phyloP scores from a whole-genome alignment of 2,329 filamentous ascomycete genomes.

The Ophiostoma sp. region DNA sequence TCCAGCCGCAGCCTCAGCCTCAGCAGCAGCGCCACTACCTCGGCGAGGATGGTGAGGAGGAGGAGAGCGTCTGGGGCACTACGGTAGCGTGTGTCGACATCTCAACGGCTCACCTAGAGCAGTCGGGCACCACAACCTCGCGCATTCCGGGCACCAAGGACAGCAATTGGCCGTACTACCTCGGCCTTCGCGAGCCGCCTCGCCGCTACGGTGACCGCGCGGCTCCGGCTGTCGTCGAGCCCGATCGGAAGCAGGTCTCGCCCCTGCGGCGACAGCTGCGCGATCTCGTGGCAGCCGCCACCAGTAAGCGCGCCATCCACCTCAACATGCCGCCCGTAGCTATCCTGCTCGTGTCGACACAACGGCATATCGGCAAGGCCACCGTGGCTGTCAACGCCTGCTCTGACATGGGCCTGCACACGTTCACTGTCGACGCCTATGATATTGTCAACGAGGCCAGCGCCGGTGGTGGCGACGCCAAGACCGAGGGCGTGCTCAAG shows the following conservation, averaged over 20 bases:
- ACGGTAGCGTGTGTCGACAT: constrained; percentile 84
- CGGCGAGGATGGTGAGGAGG: constrained; percentile 57
- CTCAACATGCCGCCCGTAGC: constrained; percentile 85
- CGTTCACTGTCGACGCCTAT: constrained; percentile 85
- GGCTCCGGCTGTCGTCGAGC: constrained; percentile 46
- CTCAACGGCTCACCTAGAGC: constrained; percentile 82
- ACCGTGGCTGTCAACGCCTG: constrained; percentile 75
- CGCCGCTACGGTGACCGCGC: constrained; percentile 46
- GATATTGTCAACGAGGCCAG: constrained; percentile 92
- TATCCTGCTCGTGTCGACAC: constrained; percentile 84
- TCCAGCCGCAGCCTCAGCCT: constrained; percentile 53
- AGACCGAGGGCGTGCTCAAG: constrained; percentile 88
- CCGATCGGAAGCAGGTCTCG: constrained; percentile 51
- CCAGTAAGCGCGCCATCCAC: constrained; percentile 81
- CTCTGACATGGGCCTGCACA: constrained; percentile 85
- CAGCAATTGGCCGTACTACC: constrained; percentile 86
- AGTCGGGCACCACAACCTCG: constrained; percentile 83
- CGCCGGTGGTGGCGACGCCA: constrained; percentile 83
- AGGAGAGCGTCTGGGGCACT: constrained; percentile 72
- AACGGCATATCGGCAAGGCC: constrained; percentile 91
- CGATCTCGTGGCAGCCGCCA: constrained; percentile 84
- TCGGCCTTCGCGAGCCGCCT: constrained; percentile 71
- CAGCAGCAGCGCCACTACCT: constrained; percentile 41
- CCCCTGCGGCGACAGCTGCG: constrained; percentile 68
- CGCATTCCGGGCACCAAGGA: constrained; percentile 73